Evolutionary conservation across 2,329 filamentous ascomycete species (phyloP).

Genomic region (Pyrenochaeta sp.): DNA sequence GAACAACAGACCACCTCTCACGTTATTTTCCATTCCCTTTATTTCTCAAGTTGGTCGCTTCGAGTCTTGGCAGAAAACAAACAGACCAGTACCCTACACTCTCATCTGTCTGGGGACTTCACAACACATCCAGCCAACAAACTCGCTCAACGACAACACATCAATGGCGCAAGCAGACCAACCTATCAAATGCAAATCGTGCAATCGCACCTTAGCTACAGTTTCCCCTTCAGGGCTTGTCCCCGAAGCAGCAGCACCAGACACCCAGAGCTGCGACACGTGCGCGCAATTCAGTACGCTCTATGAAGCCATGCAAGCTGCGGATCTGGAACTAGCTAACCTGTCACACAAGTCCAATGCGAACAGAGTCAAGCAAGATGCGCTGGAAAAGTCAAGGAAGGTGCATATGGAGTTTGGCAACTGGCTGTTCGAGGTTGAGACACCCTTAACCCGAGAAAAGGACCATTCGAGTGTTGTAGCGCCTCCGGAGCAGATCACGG

Average conservation of each 20-base stretch:
- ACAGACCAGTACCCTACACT: not conserved
- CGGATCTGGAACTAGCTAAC: slow-evolving; percentile 18
- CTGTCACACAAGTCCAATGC: slow-evolving; percentile 19
- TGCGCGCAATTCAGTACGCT: slow-evolving; percentile 26
- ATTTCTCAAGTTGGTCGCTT: no score
- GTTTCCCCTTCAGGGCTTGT: slow-evolving; percentile 17
- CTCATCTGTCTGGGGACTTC: not conserved
- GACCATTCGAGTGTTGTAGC: not conserved
- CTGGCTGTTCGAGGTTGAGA: slow-evolving; percentile 32
- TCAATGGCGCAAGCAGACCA: not conserved
- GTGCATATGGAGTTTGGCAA: slow-evolving; percentile 34
- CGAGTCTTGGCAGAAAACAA: not conserved
- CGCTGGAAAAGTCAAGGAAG: slow-evolving; percentile 17
- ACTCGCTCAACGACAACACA: not conserved
- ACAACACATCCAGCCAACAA: not conserved
- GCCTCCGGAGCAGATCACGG: slow-evolving; percentile 4
- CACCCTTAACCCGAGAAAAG: not conserved
- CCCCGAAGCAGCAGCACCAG: slow-evolving; percentile 5
- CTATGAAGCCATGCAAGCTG: slow-evolving; percentile 16
- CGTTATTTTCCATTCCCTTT: no score
- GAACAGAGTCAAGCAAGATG: slow-evolving; percentile 16
- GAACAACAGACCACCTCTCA: no score
- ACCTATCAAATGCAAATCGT: slow-evolving; percentile 17
- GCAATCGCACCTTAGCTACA: slow-evolving; percentile 12
- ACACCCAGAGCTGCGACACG: slow-evolving; percentile 17